Evolutionary conservation across 345 rosid species (phyloP).

Genomic region (Hypericum perforatum): DNA sequence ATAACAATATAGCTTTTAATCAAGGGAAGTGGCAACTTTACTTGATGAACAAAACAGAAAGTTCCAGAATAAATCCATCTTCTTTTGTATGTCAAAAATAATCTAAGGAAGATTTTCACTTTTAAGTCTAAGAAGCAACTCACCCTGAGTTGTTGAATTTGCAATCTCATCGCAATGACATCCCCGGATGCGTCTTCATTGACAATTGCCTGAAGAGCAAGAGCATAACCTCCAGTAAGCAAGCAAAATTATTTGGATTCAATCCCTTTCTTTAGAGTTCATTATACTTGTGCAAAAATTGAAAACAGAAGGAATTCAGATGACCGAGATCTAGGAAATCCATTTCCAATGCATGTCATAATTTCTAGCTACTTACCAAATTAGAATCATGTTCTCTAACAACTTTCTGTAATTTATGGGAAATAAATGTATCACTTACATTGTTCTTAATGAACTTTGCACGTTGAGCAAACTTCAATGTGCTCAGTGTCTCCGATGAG

Average conservation of each 20-base stretch:
- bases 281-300: too few species aligned
- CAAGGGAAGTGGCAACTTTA: background rate
- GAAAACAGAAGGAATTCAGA: too few species aligned
- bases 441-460: conserved; percentile 95
- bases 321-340: too few species aligned
- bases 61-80: background rate
- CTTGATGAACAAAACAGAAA: background rate
- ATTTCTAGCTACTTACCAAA: too few species aligned
- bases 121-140: background rate
- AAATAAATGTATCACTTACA: conserved; percentile 31
- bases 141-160: conserved; percentile 96
- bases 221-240: conserved; percentile 9
- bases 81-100: background rate
- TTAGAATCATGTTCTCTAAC: background rate
- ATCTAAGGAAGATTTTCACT: background rate
- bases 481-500: conserved; percentile 88
- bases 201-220: conserved; percentile 58
- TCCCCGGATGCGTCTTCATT: conserved; percentile 98
- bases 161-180: conserved; percentile 82
- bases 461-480: conserved; percentile 97
- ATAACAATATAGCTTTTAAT: conserved; percentile 1
- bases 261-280: too few species aligned
- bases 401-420: background rate
- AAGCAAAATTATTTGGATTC: background rate
- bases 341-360: too few species aligned